phyloP scores from a whole-genome alignment of 768 basidiomycete species.

The Amanita subjunquillea region DNA sequence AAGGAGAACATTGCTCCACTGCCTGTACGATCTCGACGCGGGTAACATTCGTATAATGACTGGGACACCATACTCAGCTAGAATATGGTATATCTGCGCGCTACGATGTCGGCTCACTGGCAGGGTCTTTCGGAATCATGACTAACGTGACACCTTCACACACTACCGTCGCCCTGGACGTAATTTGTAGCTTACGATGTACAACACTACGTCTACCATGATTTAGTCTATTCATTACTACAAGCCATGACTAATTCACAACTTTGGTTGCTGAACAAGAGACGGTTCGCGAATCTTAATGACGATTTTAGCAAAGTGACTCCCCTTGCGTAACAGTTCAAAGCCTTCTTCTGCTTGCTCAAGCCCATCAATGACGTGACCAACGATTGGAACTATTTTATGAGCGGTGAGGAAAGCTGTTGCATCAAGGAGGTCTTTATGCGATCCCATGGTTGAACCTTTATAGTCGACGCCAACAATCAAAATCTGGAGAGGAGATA shows the following conservation, averaged over 20 bases:
- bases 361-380: conserved; percentile 60
- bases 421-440: conserved; percentile 60
- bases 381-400: conserved; percentile 59
- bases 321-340: conserved; percentile 47
- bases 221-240: too few relatives aligned
- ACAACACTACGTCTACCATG: too few relatives aligned
- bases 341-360: conserved; percentile 60
- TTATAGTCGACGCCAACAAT: background rate
- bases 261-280: conserved; percentile 3
- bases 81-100: background rate
- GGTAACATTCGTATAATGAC: background rate
- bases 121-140: too few relatives aligned
- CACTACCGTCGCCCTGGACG: too few relatives aligned
- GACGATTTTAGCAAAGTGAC: conserved; percentile 75
- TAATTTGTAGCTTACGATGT: too few relatives aligned
- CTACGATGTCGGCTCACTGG: background rate
- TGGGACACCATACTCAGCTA: background rate
- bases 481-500: background rate
- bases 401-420: conserved; percentile 61
- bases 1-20: conserved; percentile 1
- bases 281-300: conserved; percentile 27
- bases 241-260: conserved; percentile 1
- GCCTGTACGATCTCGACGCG: background rate
- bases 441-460: conserved; percentile 85
- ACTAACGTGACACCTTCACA: too few relatives aligned